Evolutionary conservation across 495 filamentous ascomycete species (phyloP).

Genomic region (Elasticomyces elasticus): DNA sequence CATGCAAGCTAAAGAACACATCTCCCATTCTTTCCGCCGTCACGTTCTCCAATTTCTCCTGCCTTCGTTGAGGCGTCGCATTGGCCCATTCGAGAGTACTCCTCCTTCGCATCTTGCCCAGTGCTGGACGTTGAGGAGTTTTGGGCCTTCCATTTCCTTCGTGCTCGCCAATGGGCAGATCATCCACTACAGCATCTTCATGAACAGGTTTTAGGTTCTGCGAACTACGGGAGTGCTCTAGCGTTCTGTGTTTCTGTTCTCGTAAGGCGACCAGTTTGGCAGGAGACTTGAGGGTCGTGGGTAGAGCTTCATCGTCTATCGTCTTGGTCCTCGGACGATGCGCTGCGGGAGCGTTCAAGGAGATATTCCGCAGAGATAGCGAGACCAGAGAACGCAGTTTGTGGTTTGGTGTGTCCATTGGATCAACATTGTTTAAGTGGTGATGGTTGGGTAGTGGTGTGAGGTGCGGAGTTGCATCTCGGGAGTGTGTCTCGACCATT

Average conservation of each 20-base stretch:
- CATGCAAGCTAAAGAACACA: constrained; percentile 78
- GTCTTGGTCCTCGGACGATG: constrained; percentile 56
- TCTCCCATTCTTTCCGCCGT: constrained; percentile 67
- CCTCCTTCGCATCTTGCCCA: constrained; percentile 43
- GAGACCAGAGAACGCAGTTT: constrained; percentile 81
- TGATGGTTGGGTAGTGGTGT: constrained; percentile 30
- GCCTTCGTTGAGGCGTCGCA: constrained; percentile 55
- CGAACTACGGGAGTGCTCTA: constrained; percentile 67
- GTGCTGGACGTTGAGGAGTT: constrained; percentile 8
- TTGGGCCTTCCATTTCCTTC: neutral
- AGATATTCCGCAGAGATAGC: constrained; percentile 78
- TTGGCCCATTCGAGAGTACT: constrained; percentile 61
- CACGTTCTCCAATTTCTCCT: constrained; percentile 67
- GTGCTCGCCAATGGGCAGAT: neutral
- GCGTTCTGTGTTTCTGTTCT: constrained; percentile 40
- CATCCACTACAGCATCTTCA: constrained; percentile 1
- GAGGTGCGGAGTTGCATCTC: neutral
- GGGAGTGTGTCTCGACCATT: neutral
- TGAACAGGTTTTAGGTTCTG: constrained; percentile 44
- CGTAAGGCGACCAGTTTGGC: constrained; percentile 56
- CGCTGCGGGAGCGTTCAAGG: constrained; percentile 40
- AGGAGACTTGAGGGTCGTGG: constrained; percentile 54
- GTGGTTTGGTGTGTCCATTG: too few species aligned
- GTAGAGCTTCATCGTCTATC: constrained; percentile 75
- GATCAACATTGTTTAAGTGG: too few species aligned